phyloP scores from a whole-genome alignment of 1,284 basidiomycete species.

The Trichosporon ovoides region DNA sequence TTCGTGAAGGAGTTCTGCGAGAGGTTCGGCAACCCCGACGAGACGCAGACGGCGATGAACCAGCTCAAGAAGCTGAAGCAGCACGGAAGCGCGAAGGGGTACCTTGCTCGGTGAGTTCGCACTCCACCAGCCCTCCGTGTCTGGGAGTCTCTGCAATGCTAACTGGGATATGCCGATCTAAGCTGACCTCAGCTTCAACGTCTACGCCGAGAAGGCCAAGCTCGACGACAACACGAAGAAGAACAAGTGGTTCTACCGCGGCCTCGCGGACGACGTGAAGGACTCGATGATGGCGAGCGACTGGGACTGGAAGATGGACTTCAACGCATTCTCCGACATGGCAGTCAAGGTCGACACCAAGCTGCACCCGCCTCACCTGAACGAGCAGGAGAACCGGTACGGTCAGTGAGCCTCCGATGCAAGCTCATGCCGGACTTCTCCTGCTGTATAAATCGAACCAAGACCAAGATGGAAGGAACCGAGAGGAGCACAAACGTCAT shows the following conservation, averaged over 20 bases:
- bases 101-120: constrained; percentile 8
- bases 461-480: neutral
- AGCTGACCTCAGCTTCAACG: constrained; percentile 7
- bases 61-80: constrained; percentile 24
- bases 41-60: constrained; percentile 14
- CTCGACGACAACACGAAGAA: constrained; percentile 9
- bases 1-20: constrained; percentile 13
- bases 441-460: neutral
- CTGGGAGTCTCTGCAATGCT: too few species aligned
- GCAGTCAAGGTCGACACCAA: constrained; percentile 19
- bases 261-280: constrained; percentile 20
- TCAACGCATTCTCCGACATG: constrained; percentile 13
- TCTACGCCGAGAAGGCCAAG: constrained; percentile 13
- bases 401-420: neutral
- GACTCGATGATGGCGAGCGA: constrained; percentile 12
- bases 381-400: constrained; percentile 18
- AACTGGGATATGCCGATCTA: too few species aligned
- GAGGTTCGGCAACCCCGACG: constrained; percentile 20
- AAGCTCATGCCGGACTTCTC: neutral
- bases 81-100: constrained; percentile 12
- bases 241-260: constrained; percentile 24
- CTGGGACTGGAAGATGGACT: constrained; percentile 22
- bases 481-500: neutral
- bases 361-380: constrained; percentile 14
- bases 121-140: neutral